Conservation (phyloP, 495 filamentous ascomycete species). For the Penicillium antarcticum region DNA sequence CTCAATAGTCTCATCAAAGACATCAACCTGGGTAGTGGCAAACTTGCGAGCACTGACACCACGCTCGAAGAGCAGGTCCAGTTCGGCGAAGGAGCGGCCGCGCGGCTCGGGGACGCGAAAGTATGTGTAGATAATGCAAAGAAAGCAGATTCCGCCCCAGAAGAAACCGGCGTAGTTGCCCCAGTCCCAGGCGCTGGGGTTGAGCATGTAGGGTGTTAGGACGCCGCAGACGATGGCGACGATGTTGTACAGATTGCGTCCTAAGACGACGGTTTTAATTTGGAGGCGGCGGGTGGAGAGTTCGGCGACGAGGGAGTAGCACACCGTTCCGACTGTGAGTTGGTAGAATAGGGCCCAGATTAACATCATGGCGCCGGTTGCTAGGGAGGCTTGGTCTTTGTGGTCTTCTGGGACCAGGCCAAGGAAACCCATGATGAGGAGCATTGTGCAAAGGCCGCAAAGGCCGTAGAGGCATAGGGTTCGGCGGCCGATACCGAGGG, state of each 20-base stretch:
- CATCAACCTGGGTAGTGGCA: slow-evolving; percentile 58
- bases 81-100: slow-evolving; percentile 68
- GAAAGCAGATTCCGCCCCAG: slow-evolving; percentile 72
- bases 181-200: slow-evolving; percentile 73
- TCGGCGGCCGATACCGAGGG: slow-evolving; percentile 63
- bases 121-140: slow-evolving; percentile 69
- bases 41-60: slow-evolving; percentile 67
- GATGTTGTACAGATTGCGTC: slow-evolving; percentile 70
- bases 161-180: slow-evolving; percentile 77
- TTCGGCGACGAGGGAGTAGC: slow-evolving; percentile 75
- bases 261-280: slow-evolving; percentile 72
- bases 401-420: slow-evolving; percentile 57
- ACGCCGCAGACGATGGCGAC: slow-evolving; percentile 66
- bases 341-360: slow-evolving; percentile 74
- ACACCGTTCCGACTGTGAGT: slow-evolving; percentile 72
- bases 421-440: slow-evolving; percentile 71
- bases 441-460: slow-evolving; percentile 60
- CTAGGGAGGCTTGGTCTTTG: slow-evolving; percentile 54
- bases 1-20: slow-evolving; percentile 61
- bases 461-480: slow-evolving; percentile 69
- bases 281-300: slow-evolving; percentile 70
- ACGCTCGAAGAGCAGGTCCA: slow-evolving; percentile 70
- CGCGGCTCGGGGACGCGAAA: slow-evolving; percentile 73
- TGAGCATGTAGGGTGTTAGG: slow-evolving; percentile 74
- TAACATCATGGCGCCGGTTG: slow-evolving; percentile 68